phyloP scores from a whole-genome alignment of 2,329 filamentous ascomycete genomes.

The Fusarium staphyleae region DNA sequence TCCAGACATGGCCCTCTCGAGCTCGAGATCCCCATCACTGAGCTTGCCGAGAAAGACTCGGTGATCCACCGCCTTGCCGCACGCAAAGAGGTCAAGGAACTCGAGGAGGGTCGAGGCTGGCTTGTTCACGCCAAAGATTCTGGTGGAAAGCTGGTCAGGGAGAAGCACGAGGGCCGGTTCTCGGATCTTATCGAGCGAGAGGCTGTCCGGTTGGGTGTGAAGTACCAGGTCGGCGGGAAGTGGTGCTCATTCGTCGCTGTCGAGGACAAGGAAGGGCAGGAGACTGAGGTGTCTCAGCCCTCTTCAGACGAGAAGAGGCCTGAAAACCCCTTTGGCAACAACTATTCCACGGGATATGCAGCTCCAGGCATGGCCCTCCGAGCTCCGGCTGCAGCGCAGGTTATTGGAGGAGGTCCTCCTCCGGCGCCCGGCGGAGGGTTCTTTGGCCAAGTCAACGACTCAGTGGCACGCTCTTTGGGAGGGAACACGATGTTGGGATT shows the following conservation, averaged over 20 bases:
- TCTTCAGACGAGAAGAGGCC: too few species aligned
- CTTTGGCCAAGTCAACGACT: too few species aligned
- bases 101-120: slow-evolving; percentile 76
- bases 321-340: too few species aligned
- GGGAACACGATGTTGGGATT: too few species aligned
- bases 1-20: slow-evolving; percentile 65
- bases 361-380: too few species aligned
- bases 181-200: slow-evolving; percentile 69
- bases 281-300: too few species aligned
- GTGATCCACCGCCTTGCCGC: slow-evolving; percentile 76
- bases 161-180: slow-evolving; percentile 59
- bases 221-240: slow-evolving; percentile 72
- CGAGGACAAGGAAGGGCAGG: slow-evolving; percentile 48
- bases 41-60: slow-evolving; percentile 53
- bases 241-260: slow-evolving; percentile 78
- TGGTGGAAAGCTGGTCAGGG: slow-evolving; percentile 53
- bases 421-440: too few species aligned
- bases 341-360: too few species aligned
- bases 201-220: slow-evolving; percentile 68
- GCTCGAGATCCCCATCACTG: slow-evolving; percentile 68
- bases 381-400: too few species aligned
- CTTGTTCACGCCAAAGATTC: slow-evolving; percentile 58
- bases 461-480: too few species aligned
- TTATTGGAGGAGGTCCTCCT: too few species aligned
- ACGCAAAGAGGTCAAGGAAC: slow-evolving; percentile 70